A percentile compares a stretch with the other conserved stretches of the same genome.
phyloP scores from a whole-genome alignment of 192 early-diverging fungal species.

The Backusella luteola region DNA sequence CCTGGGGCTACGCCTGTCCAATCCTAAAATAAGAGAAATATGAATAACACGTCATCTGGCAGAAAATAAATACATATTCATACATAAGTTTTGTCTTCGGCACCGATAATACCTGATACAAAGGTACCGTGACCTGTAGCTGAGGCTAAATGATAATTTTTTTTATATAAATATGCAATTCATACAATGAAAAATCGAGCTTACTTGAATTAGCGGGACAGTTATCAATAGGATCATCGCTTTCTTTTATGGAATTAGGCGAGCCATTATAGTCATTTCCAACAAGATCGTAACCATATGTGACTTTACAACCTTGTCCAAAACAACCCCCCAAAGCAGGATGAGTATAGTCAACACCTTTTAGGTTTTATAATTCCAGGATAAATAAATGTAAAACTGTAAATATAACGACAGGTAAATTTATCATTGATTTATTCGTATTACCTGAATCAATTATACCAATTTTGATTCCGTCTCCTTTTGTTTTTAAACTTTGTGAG shows the following conservation, averaged over 20 bases:
- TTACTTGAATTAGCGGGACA: slow-evolving; percentile 38
- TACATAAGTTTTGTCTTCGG: slow-evolving; percentile 24
- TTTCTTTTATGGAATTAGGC: slow-evolving; percentile 23
- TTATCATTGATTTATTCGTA: neutral
- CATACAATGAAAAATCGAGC: neutral
- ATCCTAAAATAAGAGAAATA: slow-evolving; percentile 25
- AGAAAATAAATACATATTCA: neutral
- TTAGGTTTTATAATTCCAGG: neutral
- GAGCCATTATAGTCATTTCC: slow-evolving; percentile 52
- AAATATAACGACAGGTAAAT: neutral
- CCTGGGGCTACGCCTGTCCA: slow-evolving; percentile 65
- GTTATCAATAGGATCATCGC: slow-evolving; percentile 48
- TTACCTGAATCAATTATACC: slow-evolving; percentile 67
- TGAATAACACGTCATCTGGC: neutral
- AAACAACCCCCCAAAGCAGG: slow-evolving; percentile 66
- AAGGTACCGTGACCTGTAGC: slow-evolving; percentile 63
- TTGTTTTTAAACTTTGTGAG: slow-evolving; percentile 44
- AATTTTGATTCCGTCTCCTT: slow-evolving; percentile 61
- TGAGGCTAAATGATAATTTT: neutral
- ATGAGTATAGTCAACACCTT: slow-evolving; percentile 56
- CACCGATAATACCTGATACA: slow-evolving; percentile 60
- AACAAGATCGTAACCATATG: slow-evolving; percentile 64
- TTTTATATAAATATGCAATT: neutral
- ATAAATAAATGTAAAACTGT: neutral
- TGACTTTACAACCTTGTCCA: slow-evolving; percentile 55